These are phyloP conservation scores for Flueggea neowawraea DNA, from an alignment of 441 rosid species.

Conservation along the genomic window DNA sequence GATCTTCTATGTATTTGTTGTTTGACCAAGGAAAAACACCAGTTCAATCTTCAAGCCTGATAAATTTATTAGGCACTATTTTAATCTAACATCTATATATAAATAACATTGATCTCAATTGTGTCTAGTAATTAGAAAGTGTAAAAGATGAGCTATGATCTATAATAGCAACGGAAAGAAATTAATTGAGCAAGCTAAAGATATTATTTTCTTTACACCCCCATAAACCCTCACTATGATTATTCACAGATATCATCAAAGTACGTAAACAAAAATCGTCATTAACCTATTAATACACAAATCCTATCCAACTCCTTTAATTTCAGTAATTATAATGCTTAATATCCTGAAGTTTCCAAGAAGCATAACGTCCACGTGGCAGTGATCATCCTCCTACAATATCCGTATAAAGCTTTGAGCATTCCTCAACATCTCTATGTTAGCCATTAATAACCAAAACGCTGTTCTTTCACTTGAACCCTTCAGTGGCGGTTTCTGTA, in stretches of 20 bases:
- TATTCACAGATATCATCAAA: conserved; percentile 35
- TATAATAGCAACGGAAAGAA: conserved; percentile 9
- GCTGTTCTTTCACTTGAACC: conserved; percentile 7
- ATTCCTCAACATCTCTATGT: conserved; percentile 16
- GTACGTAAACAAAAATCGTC: conserved; percentile 34
- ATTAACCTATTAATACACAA: conserved; percentile 27
- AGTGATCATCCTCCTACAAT: no score
- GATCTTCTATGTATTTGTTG: no score
- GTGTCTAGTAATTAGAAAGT: no score
- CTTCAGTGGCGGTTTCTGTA: no score
- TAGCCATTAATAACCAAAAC: conserved; percentile 23
- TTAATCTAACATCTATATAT: no score
- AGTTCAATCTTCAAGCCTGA: no score
- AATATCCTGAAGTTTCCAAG: conserved; percentile 9
- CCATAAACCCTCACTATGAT: conserved; percentile 24
- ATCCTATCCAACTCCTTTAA: conserved; percentile 16
- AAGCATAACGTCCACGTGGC: no score
- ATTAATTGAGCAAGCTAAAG: conserved; percentile 10
- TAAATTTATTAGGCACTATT: no score
- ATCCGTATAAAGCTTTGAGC: neutral
- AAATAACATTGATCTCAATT: no score
- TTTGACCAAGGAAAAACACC: no score
- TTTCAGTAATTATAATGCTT: conserved; percentile 24
- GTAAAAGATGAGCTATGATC: conserved; percentile 7
- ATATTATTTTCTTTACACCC: conserved; percentile 45